Evolutionary conservation across 2,329 filamentous ascomycete genomes (phyloP).

Genomic region (Cadophora sp.): DNA sequence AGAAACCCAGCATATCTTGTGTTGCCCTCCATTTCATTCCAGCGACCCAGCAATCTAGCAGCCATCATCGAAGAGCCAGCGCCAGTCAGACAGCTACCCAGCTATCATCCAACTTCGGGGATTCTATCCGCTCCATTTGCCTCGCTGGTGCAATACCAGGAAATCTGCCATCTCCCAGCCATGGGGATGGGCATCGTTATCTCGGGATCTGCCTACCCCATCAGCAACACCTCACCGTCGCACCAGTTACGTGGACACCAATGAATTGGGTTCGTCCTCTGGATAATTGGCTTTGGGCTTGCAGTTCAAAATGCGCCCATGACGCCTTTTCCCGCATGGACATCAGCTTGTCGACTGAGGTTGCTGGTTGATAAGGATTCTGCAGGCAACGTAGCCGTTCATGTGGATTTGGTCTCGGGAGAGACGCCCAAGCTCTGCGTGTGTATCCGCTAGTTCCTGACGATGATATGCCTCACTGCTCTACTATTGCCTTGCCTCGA

Average conservation of each 20-base stretch:
- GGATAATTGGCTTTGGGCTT: neutral
- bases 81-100: neutral
- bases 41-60: neutral
- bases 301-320: neutral
- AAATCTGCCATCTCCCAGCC: neutral
- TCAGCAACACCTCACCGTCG: neutral
- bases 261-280: neutral
- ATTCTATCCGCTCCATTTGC: neutral
- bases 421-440: neutral
- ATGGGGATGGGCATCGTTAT: neutral
- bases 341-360: neutral
- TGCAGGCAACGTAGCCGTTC: slow-evolving; percentile 17
- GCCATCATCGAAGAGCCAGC: neutral
- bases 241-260: neutral
- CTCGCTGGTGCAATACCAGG: too few relatives aligned
- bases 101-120: neutral
- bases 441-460: neutral
- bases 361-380: neutral
- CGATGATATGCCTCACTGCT: neutral
- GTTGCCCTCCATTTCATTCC: neutral
- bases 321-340: neutral
- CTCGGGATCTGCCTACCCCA: neutral
- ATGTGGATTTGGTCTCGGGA: neutral
- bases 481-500: neutral
- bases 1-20: slow-evolving; percentile 4